phyloP scores from a whole-genome alignment of 345 rosid species.

The Linum usitatissimum region DNA sequence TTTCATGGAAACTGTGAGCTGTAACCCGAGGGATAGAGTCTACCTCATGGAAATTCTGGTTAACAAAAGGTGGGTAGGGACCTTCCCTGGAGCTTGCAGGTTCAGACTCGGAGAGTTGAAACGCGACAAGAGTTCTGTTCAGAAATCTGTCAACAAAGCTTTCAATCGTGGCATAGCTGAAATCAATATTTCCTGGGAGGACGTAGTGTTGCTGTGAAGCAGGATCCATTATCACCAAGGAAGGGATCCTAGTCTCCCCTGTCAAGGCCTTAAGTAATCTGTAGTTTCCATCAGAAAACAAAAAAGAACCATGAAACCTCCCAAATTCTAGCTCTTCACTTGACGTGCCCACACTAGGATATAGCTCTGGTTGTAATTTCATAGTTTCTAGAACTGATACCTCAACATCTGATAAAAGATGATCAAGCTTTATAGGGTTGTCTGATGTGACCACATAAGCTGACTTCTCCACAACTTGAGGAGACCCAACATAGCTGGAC shows the following conservation, averaged over 20 bases:
- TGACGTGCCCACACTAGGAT: conserved; percentile 20
- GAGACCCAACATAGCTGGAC: conserved; percentile 21
- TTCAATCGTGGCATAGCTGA: conserved; percentile 38
- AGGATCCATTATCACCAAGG: conserved; percentile 66
- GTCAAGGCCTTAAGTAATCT: conserved; percentile 50
- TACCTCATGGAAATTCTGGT: conserved; percentile 67
- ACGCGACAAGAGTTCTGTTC: conserved; percentile 55
- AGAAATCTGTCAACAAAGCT: conserved; percentile 48
- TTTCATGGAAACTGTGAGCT: conserved; percentile 38
- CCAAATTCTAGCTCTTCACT: conserved; percentile 27
- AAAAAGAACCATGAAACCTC: conserved; percentile 54
- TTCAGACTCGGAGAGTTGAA: conserved; percentile 42
- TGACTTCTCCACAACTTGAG: conserved; percentile 27
- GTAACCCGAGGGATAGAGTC: conserved; percentile 66
- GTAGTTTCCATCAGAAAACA: conserved; percentile 69
- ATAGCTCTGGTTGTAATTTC: conserved; percentile 21
- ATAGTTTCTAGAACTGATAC: conserved; percentile 17
- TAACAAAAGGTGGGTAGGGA: conserved; percentile 63
- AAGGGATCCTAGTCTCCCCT: conserved; percentile 62
- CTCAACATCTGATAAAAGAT: conserved; percentile 17
- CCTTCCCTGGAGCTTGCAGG: conserved; percentile 36
- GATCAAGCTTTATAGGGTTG: conserved; percentile 25
- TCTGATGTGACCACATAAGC: conserved; percentile 18
- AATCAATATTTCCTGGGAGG: conserved; percentile 22
- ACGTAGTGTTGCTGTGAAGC: conserved; percentile 55